phyloP scores from a whole-genome alignment of 164 flowering plant genomes.

The Annona squamosa region DNA sequence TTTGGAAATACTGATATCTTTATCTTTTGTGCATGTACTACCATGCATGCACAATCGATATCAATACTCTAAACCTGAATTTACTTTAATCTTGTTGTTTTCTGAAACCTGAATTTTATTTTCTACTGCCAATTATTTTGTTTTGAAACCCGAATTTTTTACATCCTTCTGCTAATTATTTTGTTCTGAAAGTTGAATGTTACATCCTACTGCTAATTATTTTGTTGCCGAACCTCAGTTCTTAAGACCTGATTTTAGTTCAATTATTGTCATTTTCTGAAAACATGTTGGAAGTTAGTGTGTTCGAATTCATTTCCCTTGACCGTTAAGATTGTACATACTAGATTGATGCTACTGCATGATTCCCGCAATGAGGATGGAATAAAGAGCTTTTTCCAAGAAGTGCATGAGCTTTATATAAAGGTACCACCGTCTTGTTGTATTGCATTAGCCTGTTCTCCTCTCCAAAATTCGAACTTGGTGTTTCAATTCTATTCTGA shows the following conservation, averaged over 20 bases:
- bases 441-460: neutral
- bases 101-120: too few relatives aligned
- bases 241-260: neutral
- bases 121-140: too few relatives aligned
- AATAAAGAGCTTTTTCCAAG: constrained; percentile 95
- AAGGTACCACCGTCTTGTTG: constrained; percentile 43
- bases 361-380: constrained; percentile 99
- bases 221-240: too few relatives aligned
- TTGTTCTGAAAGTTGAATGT: too few relatives aligned
- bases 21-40: too few relatives aligned
- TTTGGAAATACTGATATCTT: too few relatives aligned
- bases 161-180: too few relatives aligned
- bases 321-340: constrained; percentile 54
- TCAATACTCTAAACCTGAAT: too few relatives aligned
- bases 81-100: too few relatives aligned
- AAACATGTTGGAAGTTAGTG: neutral
- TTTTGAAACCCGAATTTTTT: too few relatives aligned
- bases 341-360: constrained; percentile 94
- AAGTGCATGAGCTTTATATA: constrained; percentile 94
- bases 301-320: constrained; percentile 31
- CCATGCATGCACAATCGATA: too few relatives aligned
- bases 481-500: neutral
- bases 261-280: neutral
- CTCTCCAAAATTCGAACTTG: neutral
- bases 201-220: too few relatives aligned